phyloP scores from a whole-genome alignment of 805 yeast species.

The Pichia heedii region DNA sequence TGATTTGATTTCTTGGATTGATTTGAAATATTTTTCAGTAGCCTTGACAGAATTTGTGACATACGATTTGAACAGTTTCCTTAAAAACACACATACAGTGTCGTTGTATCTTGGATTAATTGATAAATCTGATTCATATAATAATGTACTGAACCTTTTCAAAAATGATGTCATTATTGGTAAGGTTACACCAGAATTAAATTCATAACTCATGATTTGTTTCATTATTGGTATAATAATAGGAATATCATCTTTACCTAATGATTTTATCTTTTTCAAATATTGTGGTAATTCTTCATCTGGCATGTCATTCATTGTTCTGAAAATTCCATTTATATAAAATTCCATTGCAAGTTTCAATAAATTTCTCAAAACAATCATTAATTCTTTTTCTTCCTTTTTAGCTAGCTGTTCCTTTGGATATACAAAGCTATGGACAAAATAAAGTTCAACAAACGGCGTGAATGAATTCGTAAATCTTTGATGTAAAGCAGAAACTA shows the following conservation, averaged over 20 bases:
- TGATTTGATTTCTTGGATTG: constrained; percentile 27
- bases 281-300: constrained; percentile 37
- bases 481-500: constrained; percentile 68
- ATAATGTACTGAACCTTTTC: constrained; percentile 35
- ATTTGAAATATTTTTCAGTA: constrained; percentile 29
- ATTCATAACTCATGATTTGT: constrained; percentile 36
- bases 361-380: constrained; percentile 36
- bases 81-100: constrained; percentile 14
- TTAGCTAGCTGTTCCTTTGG: constrained; percentile 25
- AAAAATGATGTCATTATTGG: constrained; percentile 39
- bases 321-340: constrained; percentile 46
- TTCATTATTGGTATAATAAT: constrained; percentile 31
- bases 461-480: constrained; percentile 53
- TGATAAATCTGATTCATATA: constrained; percentile 13
- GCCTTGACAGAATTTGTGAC: constrained; percentile 33
- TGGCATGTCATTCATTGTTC: constrained; percentile 34
- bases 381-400: constrained; percentile 37
- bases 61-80: constrained; percentile 34
- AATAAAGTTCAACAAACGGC: constrained; percentile 34
- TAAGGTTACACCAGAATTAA: constrained; percentile 21
- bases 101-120: constrained; percentile 12
- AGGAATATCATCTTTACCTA: constrained; percentile 19
- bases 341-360: constrained; percentile 50
- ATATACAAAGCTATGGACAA: constrained; percentile 32
- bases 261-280: constrained; percentile 27